Base-by-base conservation (phyloP, 768 basidiomycete genomes). In the Termitomyces sp. region DNA sequence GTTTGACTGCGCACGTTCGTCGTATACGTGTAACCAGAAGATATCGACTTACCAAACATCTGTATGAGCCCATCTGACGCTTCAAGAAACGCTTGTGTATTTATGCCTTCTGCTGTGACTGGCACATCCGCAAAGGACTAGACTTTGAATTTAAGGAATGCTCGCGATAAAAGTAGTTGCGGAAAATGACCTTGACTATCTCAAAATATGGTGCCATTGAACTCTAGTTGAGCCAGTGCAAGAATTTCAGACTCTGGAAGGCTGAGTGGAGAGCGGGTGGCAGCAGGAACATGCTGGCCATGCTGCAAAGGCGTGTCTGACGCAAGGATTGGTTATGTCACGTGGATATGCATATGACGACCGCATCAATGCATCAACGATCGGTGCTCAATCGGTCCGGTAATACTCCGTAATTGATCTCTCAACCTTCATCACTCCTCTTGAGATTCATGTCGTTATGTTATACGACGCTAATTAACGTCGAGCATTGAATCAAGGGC, bases 81-180 rank as follows among this genome's bases (percentile, higher is more conserved):
- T 69, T 92, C 89, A 50, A 94, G 79, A 78, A 98, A 98, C 13
- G 81, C 73, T 20, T 77, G 69, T 0, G 94, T 93, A 70, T 94
- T 87, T 55, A 98, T 86, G 15, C 96, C 95, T 4, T 79, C 76
- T 48, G 84, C 80, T n/a, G 84, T 85, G 66, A 91, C 78, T 16
- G 86, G 83, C 44, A 98, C 92, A 63, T 96, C 91, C 67, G 83
- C 85, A 74, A 92, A 98, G 11, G 92, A 94, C 95, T 97, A 65
- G 55, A 58, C 7, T 22, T 11, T 46, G 52, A 36, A 20, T 38
- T 22, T 9, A 11, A 36, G 35, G 9, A 44, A 49, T 7, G 11
- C 7, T 7, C 48, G 55, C 20, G 28, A n/a, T n/a, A n/a, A 50
- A 18, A 7, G 13, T 53, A 50, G 55, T 66, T 38, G n/a, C 22